Conservation (phyloP, 352 stramenopile species). For the Phytophthora colocasiae region DNA sequence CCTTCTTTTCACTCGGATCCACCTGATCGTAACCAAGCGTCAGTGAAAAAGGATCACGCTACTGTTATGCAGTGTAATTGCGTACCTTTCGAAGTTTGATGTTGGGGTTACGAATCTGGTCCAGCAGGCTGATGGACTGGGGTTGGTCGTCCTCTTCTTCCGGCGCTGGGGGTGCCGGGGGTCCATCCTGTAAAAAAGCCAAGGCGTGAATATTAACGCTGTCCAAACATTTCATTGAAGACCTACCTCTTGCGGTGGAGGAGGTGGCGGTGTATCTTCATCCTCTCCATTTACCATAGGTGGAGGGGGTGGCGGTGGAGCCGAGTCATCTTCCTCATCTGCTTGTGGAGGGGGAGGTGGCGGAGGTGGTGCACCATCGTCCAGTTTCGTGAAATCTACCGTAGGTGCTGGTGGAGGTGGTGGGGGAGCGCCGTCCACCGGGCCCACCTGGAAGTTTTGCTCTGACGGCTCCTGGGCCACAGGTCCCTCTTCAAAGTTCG, state of each 20-base stretch:
- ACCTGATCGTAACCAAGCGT: slow-evolving; percentile 30
- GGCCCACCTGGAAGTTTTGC: slow-evolving; percentile 68
- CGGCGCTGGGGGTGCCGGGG: slow-evolving; percentile 31
- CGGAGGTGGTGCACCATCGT: slow-evolving; percentile 51
- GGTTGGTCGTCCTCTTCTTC: slow-evolving; percentile 44
- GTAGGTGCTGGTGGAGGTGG: slow-evolving; percentile 64
- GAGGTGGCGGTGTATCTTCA: slow-evolving; percentile 59
- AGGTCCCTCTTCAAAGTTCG: slow-evolving; percentile 72
- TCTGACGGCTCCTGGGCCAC: slow-evolving; percentile 66
- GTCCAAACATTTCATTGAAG: slow-evolving; percentile 1
- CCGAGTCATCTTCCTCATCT: slow-evolving; percentile 49
- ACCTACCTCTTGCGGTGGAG: slow-evolving; percentile 49
- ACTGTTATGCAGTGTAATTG: neutral
- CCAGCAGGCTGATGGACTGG: slow-evolving; percentile 49
- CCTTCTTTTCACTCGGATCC: slow-evolving; percentile 39
- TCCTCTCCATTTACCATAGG: slow-evolving; percentile 41
- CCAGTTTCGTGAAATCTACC: slow-evolving; percentile 63
- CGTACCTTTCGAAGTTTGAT: slow-evolving; percentile 62
- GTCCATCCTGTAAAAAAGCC: slow-evolving; percentile 31
- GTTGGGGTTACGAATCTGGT: slow-evolving; percentile 69
- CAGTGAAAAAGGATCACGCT: slow-evolving; percentile 1
- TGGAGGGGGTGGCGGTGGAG: slow-evolving; percentile 51
- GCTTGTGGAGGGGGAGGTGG: slow-evolving; percentile 51
- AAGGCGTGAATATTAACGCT: neutral
- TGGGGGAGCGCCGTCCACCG: slow-evolving; percentile 65